Base-by-base conservation (phyloP, 2,329 filamentous ascomycete genomes). In the Apiospora rasikravindrae region DNA sequence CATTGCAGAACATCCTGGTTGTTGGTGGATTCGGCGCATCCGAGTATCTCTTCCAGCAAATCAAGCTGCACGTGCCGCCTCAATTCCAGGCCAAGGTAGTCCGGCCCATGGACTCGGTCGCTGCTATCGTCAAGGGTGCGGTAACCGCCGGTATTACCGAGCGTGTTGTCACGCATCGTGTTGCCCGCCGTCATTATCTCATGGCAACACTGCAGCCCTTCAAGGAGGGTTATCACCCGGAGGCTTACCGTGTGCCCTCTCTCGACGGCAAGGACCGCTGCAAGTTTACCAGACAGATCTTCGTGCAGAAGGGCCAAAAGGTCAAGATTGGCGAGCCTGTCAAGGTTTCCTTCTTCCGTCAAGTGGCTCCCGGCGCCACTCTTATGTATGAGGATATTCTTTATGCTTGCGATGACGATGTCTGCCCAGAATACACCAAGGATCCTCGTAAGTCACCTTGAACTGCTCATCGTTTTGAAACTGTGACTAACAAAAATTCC, bases 361-460 rank as follows among this genome's bases (percentile, higher is more conserved):
- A 98, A 83, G 96, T 99, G 71, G 96, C 96, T 7, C 96, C 96
- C 0, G 96, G 96, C 69, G 96, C 96, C 45, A 98, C 96, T 0
- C 90, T 99, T 77, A 98, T 99, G 96, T 99, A 99, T 82, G 96
- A 99, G 86, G 96, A 99, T 85, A 96, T 98, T 70, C 84, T 98
- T 72, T 98, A 98, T 82, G 96, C 96, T 69, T 99, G 96, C 80
- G 96, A 99, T 80, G 96, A 98, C 76, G 96, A 99, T 82, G 94
- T 98, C 70, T 98, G 96, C 83, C 96, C 96, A 0, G 96, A 98
- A 83, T 99, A 99, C 82, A 98, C 96, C 77, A 99, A 98, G 83
- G 96, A 99, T 90, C 96, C 96, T 77, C 94, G 96, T 98, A 92
- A 92, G 95, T 93, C 74, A 61, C 45, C 33, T 64, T 40, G 13